phyloP scores from a whole-genome alignment of 2,329 filamentous ascomycete genomes.

The Ceratocystiopsis sp. region DNA sequence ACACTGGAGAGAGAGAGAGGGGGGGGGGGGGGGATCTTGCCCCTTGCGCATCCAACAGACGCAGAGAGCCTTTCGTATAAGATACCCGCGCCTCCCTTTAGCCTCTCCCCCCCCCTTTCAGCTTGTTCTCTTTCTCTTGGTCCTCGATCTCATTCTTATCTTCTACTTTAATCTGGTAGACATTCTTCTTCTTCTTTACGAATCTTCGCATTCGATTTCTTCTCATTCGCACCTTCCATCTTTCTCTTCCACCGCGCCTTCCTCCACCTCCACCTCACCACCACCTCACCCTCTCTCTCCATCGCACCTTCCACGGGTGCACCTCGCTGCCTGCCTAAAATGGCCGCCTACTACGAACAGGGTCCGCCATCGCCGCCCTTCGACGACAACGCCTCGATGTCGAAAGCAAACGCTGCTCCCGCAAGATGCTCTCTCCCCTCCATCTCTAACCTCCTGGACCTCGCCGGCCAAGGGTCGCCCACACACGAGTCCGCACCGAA shows the following conservation, averaged over 20 bases:
- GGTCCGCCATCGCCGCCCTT: constrained; percentile 55
- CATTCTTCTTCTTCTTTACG: not conserved
- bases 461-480: constrained; percentile 55
- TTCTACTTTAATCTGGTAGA: not conserved
- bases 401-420: too few species aligned
- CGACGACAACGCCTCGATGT: constrained; percentile 50
- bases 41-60: not conserved
- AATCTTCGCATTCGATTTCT: not conserved
- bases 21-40: not conserved
- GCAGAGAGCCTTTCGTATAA: constrained; percentile 16
- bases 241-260: not conserved
- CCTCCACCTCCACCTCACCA: not conserved
- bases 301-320: constrained; percentile 9
- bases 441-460: constrained; percentile 75
- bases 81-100: constrained; percentile 21
- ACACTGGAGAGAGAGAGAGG: too few species aligned
- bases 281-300: constrained; percentile 17
- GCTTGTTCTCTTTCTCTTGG: not conserved
- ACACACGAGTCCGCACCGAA: constrained; percentile 37
- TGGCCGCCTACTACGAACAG: constrained; percentile 1
- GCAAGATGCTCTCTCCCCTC: constrained; percentile 63
- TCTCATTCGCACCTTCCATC: not conserved
- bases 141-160: not conserved
- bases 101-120: not conserved
- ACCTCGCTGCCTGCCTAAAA: not conserved